A percentile compares a stretch with the other conserved stretches of the same genome.
These are phyloP conservation scores for Gamarada debralockiae DNA, from an alignment of 495 filamentous ascomycete genomes.

Conservation along the genomic window DNA sequence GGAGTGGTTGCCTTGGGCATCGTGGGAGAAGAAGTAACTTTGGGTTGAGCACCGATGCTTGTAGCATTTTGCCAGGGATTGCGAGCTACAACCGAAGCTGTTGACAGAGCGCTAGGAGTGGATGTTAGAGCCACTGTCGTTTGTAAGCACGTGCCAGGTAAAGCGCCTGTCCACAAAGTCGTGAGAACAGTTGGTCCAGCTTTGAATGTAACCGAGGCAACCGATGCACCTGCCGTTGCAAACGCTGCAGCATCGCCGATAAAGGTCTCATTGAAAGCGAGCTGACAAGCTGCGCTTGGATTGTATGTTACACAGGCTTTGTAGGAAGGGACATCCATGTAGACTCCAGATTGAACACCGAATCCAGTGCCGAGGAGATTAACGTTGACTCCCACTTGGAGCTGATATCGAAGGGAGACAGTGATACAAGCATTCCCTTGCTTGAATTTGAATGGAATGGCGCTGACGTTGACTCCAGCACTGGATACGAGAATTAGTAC, in stretches of 20 bases:
- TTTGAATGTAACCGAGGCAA: background rate
- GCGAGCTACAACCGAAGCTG: too few relatives aligned
- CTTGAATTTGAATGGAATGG: background rate
- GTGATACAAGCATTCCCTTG: background rate
- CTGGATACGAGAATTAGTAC: background rate
- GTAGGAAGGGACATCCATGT: constrained; percentile 1
- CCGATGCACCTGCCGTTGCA: background rate
- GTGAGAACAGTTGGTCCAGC: background rate
- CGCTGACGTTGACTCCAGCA: constrained; percentile 2
- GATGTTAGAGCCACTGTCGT: too few relatives aligned
- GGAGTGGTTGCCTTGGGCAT: too few relatives aligned
- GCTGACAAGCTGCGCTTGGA: background rate
- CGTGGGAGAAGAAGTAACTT: too few relatives aligned
- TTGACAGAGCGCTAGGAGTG: too few relatives aligned
- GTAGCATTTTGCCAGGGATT: too few relatives aligned
- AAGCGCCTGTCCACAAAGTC: background rate
- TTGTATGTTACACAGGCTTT: constrained; percentile 1
- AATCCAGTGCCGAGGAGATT: background rate
- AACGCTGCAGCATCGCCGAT: constrained; percentile 1
- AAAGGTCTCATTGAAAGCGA: background rate
- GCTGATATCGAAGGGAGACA: background rate
- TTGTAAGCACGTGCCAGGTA: background rate
- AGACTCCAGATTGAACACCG: constrained; percentile 2
- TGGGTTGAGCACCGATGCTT: too few relatives aligned
- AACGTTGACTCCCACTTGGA: background rate